Base-by-base conservation (phyloP, 208 protist genomes). In the Trypanosoma avium region DNA sequence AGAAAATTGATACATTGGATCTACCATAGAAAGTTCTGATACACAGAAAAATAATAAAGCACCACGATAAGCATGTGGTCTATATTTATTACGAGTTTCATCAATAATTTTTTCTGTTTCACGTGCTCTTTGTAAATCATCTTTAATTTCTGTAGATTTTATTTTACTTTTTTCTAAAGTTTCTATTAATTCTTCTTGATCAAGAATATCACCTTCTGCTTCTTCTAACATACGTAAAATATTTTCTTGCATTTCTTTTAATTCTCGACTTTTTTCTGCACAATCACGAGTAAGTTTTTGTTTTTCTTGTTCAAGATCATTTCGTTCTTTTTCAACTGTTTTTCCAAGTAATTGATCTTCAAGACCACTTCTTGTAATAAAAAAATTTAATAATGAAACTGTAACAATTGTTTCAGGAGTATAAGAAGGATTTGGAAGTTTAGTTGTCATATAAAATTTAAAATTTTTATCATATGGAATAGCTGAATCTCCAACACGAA, bases 1-100 rank as follows among this genome's bases (percentile, higher is more conserved):
- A 9, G 96, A 98, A 73, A 98, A 99, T 79, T 99, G 96, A 70
- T 98, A 99, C 97, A 99, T 99, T 8, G 94, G 95, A 65, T 98
- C 96, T 19, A 98, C 84, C 36, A 80, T 83, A 22, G 91, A 77
- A n/a, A 99, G 82, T 74, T 97, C 91, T 19, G 97, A 86, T 30
- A 97, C 93, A 77, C 96, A 98, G 85, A 99, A 99, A 87, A 98
- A 99, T 35, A 99, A 83, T 30, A 99, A 71, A 33, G 94, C 85
- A 24, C 94, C 95, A 47, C 97, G 84, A 65, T 94, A 86, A 17
- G 98, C 98, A 66, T 99, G 96, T 5, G 94, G 95, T 53, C 86
- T 81, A 76, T 99, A 99, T 73, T 90, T 86, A 71, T 97, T 90
- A 48, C 98, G 92, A 19, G 97, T 98, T 72, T 94, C 92, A 73